A percentile compares a stretch with the other conserved stretches of the same genome.
Evolutionary conservation across 108 stramenopile genomes (phyloP).

Genomic region (Discostella stelligeroides): DNA sequence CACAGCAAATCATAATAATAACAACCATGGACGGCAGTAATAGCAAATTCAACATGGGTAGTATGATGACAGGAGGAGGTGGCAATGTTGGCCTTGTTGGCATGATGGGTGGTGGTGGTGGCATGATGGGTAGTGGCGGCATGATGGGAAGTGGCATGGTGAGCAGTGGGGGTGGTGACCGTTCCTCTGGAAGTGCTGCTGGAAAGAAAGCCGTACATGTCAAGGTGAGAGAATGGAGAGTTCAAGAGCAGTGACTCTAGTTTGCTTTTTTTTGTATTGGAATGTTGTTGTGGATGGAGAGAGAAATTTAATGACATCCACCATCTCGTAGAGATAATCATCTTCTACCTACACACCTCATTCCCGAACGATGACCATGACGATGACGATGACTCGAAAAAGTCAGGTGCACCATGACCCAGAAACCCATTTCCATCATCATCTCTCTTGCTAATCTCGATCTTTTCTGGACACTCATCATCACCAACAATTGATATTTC

Average conservation of each 20-base stretch:
- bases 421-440: conserved; percentile 1
- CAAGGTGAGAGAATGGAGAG: too few relatives aligned
- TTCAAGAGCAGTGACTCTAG: too few relatives aligned
- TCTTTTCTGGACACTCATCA: background rate
- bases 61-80: conserved; percentile 26
- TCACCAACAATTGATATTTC: background rate
- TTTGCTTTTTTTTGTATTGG: too few relatives aligned
- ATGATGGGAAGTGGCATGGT: background rate
- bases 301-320: too few relatives aligned
- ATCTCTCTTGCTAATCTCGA: background rate
- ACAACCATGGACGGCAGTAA: conserved; percentile 31
- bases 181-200: background rate
- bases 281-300: too few relatives aligned
- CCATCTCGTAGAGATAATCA: too few relatives aligned
- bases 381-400: conserved; percentile 8
- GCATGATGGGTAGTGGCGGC: background rate
- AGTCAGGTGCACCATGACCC: background rate
- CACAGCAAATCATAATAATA: background rate
- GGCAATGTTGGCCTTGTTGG: background rate
- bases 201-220: conserved; percentile 55
- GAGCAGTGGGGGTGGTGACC: background rate
- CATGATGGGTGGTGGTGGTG: background rate
- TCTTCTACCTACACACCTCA: background rate
- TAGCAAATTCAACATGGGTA: conserved; percentile 39
- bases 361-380: conserved; percentile 3